phyloP scores from a whole-genome alignment of 805 yeast species.

The Candida patagonica region DNA sequence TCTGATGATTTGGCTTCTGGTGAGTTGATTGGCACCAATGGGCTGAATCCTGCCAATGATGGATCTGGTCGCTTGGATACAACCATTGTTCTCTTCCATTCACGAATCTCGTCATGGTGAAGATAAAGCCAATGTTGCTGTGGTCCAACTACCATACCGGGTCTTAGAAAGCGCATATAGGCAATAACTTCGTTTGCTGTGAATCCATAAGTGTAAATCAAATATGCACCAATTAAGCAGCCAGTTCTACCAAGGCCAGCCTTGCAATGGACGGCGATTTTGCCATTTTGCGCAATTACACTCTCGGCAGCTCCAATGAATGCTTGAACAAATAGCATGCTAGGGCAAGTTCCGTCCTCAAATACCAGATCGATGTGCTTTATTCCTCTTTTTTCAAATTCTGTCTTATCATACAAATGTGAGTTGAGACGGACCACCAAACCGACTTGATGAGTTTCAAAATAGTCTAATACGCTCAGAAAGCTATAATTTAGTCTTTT shows the following conservation, averaged over 20 bases:
- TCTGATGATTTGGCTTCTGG: conserved; percentile 15
- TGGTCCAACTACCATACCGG: conserved; percentile 99
- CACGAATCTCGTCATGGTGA: conserved; percentile 92
- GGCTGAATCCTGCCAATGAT: conserved; percentile 29
- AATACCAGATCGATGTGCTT: conserved; percentile 92
- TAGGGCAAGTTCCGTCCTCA: conserved; percentile 97
- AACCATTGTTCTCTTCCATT: conserved; percentile 90
- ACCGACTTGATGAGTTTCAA: conserved; percentile 63
- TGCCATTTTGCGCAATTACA: conserved; percentile 75
- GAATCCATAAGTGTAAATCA: conserved; percentile 92
- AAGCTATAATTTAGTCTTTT: conserved; percentile 28
- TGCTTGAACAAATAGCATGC: conserved; percentile 83
- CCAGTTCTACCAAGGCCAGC: conserved; percentile 98
- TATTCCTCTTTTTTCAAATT: conserved; percentile 75
- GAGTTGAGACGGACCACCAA: conserved; percentile 89
- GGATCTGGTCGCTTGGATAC: conserved; percentile 52
- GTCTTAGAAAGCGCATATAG: conserved; percentile 90
- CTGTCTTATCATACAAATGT: conserved; percentile 75
- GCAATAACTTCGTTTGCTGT: conserved; percentile 96
- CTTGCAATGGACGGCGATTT: conserved; percentile 97
- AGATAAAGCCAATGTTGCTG: conserved; percentile 98
- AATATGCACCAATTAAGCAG: conserved; percentile 92
- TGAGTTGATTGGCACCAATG: conserved; percentile 24
- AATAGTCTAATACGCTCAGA: conserved; percentile 70
- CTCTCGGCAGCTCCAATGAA: conserved; percentile 95